These are phyloP conservation scores for Naganishia randhawae DNA, from an alignment of 768 basidiomycete genomes.

Conservation along the genomic window DNA sequence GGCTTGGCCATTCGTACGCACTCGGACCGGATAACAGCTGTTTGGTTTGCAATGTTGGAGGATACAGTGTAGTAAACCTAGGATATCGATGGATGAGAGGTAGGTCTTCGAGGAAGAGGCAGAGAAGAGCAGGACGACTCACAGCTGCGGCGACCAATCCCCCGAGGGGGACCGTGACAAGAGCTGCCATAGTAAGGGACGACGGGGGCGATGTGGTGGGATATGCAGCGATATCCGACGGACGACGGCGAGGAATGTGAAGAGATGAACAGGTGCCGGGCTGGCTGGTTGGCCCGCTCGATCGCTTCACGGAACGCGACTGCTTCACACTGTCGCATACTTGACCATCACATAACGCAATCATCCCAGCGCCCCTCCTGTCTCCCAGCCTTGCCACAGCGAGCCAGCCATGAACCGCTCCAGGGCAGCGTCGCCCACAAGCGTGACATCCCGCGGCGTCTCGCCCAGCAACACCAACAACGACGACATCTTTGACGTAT, in stretches of 20 bases:
- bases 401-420: constrained; percentile 6
- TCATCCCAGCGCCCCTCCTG: not conserved
- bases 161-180: constrained; percentile 10
- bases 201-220: not conserved
- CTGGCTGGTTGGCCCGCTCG: constrained; percentile 2
- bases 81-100: not conserved
- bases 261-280: not conserved
- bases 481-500: constrained; percentile 13
- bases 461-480: constrained; percentile 19
- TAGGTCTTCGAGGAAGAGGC: not conserved
- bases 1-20: not conserved
- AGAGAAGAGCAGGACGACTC: not conserved
- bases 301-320: not conserved
- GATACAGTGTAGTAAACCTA: constrained; percentile 25
- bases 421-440: constrained; percentile 10
- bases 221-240: too few relatives aligned
- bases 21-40: constrained; percentile 7
- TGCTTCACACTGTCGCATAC: too few relatives aligned
- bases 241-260: not conserved
- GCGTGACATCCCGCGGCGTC: constrained; percentile 15
- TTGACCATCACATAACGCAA: too few relatives aligned
- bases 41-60: constrained; percentile 3
- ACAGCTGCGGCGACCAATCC: not conserved
- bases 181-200: constrained; percentile 2
- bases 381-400: not conserved